A percentile compares a stretch with the other conserved stretches of the same genome.
Conservation (phyloP, 805 yeast genomes). For the Yarrowia keelungensis region DNA sequence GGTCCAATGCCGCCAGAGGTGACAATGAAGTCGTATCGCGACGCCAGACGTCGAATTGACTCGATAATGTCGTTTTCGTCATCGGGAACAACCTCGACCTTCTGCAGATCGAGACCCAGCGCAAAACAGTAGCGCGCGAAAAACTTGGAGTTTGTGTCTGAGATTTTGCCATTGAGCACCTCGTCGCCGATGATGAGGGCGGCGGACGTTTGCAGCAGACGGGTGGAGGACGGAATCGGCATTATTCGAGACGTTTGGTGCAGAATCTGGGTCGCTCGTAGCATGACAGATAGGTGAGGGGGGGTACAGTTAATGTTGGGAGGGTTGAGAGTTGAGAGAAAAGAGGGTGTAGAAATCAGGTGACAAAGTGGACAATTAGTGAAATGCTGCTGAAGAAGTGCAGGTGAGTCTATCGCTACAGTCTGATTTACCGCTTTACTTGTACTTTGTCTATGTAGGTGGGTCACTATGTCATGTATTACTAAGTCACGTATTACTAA, state of each 20-base stretch:
- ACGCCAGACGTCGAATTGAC: conserved; percentile 57
- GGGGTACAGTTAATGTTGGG: neutral
- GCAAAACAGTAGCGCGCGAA: conserved; percentile 76
- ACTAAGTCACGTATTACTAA: too few relatives aligned
- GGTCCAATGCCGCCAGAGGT: conserved; percentile 85
- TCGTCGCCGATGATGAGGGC: conserved; percentile 79
- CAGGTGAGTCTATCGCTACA: too few relatives aligned
- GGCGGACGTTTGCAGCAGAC: conserved; percentile 43
- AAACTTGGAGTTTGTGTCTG: conserved; percentile 75
- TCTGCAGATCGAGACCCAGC: conserved; percentile 68
- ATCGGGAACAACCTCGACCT: conserved; percentile 79
- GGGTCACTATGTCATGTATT: too few relatives aligned
- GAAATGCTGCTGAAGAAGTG: too few relatives aligned
- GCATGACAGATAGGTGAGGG: neutral
- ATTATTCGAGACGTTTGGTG: conserved; percentile 18
- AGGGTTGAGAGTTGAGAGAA: neutral
- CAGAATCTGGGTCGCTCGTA: conserved; percentile 28
- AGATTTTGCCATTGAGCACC: conserved; percentile 82
- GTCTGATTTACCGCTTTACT: too few relatives aligned
- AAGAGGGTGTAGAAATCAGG: too few relatives aligned
- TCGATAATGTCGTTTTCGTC: conserved; percentile 68
- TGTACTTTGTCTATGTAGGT: too few relatives aligned
- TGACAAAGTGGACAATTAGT: neutral
- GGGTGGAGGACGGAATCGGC: conserved; percentile 33
- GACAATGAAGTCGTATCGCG: conserved; percentile 68